Conservation (phyloP, 2,329 filamentous ascomycete genomes). For the Rutstroemia sydowiana region DNA sequence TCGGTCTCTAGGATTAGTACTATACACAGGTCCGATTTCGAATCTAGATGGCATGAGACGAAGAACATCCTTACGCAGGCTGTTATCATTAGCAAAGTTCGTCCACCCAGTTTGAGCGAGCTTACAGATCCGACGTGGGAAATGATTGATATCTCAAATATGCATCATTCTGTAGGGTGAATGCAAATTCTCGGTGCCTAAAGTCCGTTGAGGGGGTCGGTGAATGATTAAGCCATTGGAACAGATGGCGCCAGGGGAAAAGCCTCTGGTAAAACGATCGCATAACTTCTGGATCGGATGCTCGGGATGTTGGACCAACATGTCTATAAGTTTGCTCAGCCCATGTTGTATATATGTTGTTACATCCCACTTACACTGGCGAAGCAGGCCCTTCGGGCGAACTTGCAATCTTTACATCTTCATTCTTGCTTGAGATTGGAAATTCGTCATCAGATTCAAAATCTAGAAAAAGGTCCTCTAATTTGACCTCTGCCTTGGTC, state of each 20-base stretch:
- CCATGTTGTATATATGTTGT: neutral
- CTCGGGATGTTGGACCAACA: slow-evolving; percentile 33
- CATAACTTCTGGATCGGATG: slow-evolving; percentile 77
- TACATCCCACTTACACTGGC: slow-evolving; percentile 37
- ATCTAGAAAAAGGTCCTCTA: slow-evolving; percentile 54
- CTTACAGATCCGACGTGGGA: slow-evolving; percentile 54
- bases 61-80: slow-evolving; percentile 84
- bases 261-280: slow-evolving; percentile 90
- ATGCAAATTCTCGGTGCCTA: slow-evolving; percentile 88
- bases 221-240: slow-evolving; percentile 97
- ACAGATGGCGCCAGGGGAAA: slow-evolving; percentile 89
- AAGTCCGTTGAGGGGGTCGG: slow-evolving; percentile 82
- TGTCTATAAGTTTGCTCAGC: slow-evolving; percentile 26
- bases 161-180: slow-evolving; percentile 86
- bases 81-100: slow-evolving; percentile 31
- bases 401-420: slow-evolving; percentile 36
- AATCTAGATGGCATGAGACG: slow-evolving; percentile 86
- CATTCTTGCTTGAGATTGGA: slow-evolving; percentile 38
- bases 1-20: slow-evolving; percentile 84
- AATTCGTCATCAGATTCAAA: slow-evolving; percentile 56
- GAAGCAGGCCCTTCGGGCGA: slow-evolving; percentile 38
- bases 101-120: neutral
- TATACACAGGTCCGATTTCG: slow-evolving; percentile 97
- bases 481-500: slow-evolving; percentile 34
- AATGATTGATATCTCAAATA: slow-evolving; percentile 90